These are phyloP conservation scores for Starmerella tilneyi DNA, from an alignment of 805 yeast species.

Conservation along the genomic window DNA sequence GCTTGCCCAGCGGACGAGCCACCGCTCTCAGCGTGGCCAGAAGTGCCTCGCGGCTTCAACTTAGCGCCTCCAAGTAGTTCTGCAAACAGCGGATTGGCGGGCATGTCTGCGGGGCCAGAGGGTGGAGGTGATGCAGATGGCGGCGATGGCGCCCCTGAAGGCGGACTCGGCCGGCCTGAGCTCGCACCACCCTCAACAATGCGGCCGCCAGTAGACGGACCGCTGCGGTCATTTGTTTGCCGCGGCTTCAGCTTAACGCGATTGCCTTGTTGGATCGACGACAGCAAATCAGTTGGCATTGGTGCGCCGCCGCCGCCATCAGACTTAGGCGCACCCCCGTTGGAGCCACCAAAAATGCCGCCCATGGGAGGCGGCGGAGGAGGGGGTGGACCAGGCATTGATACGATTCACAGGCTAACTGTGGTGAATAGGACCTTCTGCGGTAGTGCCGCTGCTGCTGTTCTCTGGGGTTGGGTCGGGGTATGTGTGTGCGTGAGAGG, in stretches of 20 bases:
- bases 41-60: slow-evolving; percentile 11
- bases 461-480: background rate
- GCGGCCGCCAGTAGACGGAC: slow-evolving; percentile 42
- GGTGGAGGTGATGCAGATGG: slow-evolving; percentile 4
- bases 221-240: slow-evolving; percentile 55
- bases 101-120: slow-evolving; percentile 13
- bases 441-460: too few relatives aligned
- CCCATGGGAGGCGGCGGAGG: slow-evolving; percentile 32
- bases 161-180: slow-evolving; percentile 2
- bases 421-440: too few relatives aligned
- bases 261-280: slow-evolving; percentile 70
- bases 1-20: background rate
- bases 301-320: slow-evolving; percentile 26
- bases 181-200: slow-evolving; percentile 26
- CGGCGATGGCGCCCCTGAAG: slow-evolving; percentile 10
- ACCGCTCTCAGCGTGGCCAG: background rate
- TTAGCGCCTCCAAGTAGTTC: slow-evolving; percentile 21
- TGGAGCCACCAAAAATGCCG: slow-evolving; percentile 26
- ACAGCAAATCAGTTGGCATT: slow-evolving; percentile 42
- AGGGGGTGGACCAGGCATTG: slow-evolving; percentile 25
- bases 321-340: slow-evolving; percentile 28
- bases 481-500: background rate
- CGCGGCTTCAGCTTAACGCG: slow-evolving; percentile 44
- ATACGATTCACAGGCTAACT: background rate
- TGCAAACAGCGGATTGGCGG: slow-evolving; percentile 20